These are phyloP conservation scores for Ramalina peruviana DNA, from an alignment of 495 filamentous ascomycete genomes.

Conservation along the genomic window DNA sequence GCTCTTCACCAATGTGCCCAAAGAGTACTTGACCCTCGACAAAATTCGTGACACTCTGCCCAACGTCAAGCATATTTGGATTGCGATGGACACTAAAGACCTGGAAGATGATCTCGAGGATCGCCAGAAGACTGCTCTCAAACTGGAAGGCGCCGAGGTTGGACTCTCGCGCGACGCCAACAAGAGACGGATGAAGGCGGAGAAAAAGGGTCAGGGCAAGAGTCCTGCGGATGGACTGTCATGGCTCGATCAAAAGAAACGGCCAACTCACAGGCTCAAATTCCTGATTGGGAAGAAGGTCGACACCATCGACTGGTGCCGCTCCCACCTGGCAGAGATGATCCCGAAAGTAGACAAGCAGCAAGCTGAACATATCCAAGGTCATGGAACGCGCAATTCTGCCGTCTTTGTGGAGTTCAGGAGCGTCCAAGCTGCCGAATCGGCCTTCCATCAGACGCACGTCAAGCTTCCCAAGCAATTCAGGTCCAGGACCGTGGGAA, in stretches of 20 bases:
- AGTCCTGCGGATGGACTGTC: conserved; percentile 30
- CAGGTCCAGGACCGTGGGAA: conserved; percentile 70
- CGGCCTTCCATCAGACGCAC: conserved; percentile 63
- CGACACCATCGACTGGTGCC: conserved; percentile 72
- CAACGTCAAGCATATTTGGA: conserved; percentile 73
- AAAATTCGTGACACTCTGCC: conserved; percentile 69
- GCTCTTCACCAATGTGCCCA: conserved; percentile 73
- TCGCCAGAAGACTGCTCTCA: conserved; percentile 65
- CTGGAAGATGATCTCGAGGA: conserved; percentile 74
- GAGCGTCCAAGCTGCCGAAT: conserved; percentile 65
- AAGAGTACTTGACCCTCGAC: conserved; percentile 54
- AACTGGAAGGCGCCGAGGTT: conserved; percentile 77
- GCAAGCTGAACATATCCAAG: conserved; percentile 56
- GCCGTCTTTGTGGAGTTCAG: conserved; percentile 72
- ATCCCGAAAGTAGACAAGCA: conserved; percentile 63
- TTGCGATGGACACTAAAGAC: conserved; percentile 60
- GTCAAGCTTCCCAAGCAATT: conserved; percentile 83
- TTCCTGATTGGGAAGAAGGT: conserved; percentile 72
- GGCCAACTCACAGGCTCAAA: conserved; percentile 73
- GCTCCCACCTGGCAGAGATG: conserved; percentile 61
- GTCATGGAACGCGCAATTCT: conserved; percentile 45
- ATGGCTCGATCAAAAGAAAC: conserved; percentile 63
- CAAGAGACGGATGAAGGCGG: conserved; percentile 51
- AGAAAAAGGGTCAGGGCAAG: conserved; percentile 53
- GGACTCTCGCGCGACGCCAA: conserved; percentile 74